Percentiles rank a stretch among this genome's conserved stretches.
Evolutionary conservation across 1,284 basidiomycete species (phyloP).

Genomic region (Cryptococcus sp.): DNA sequence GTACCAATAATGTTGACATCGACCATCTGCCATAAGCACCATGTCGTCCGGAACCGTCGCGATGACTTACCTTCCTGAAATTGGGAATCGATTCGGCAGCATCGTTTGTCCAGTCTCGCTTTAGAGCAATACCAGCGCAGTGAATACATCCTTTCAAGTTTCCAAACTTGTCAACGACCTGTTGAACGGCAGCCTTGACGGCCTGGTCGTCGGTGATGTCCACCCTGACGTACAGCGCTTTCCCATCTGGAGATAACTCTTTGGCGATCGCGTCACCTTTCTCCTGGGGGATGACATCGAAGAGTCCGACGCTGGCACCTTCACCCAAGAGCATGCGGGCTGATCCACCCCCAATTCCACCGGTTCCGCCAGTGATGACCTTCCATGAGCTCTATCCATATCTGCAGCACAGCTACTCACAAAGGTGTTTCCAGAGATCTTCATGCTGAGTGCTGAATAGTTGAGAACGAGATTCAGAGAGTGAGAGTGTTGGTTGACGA

Average conservation of each 20-base stretch:
- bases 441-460: constrained; percentile 17
- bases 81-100: constrained; percentile 34
- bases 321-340: constrained; percentile 17
- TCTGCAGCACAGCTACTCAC: constrained; percentile 12
- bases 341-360: constrained; percentile 31
- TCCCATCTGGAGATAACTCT: constrained; percentile 7
- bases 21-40: constrained; percentile 24
- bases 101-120: constrained; percentile 38
- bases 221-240: constrained; percentile 28
- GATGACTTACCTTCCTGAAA: constrained; percentile 29
- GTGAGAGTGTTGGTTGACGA: neutral
- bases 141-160: constrained; percentile 38
- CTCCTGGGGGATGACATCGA: constrained; percentile 30
- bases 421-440: constrained; percentile 36
- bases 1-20: constrained; percentile 41
- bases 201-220: constrained; percentile 33
- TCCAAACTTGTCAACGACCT: constrained; percentile 18
- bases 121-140: constrained; percentile 39
- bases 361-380: constrained; percentile 34
- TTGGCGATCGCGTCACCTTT: constrained; percentile 23
- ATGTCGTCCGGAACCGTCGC: neutral
- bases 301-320: constrained; percentile 30
- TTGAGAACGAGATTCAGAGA: neutral
- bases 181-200: constrained; percentile 25
- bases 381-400: neutral